Evolutionary conservation across 176 grass and related monocot species (phyloP).

Genomic region (Aechmea fasciata): DNA sequence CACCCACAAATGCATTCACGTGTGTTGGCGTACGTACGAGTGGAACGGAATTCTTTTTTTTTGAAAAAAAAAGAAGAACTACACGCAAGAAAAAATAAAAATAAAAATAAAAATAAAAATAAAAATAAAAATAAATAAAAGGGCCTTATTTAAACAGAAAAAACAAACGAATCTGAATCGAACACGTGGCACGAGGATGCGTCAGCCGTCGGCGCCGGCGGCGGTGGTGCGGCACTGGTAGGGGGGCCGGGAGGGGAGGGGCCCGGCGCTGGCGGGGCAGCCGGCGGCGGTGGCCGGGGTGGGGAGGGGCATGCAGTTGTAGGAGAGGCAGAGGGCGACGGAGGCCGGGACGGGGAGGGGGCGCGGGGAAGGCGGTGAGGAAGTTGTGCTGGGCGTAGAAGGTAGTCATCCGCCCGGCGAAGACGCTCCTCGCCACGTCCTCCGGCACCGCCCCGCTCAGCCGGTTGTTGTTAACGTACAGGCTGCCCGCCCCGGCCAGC

Average conservation of each 20-base stretch:
- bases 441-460: conserved; percentile 49
- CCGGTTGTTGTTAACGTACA: conserved; percentile 82
- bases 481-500: conserved; percentile 33
- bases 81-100: background rate
- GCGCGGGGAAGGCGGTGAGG: conserved; percentile 46
- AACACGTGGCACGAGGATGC: background rate
- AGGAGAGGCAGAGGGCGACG: conserved; percentile 60
- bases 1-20: conserved; percentile 31
- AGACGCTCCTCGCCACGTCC: conserved; percentile 36
- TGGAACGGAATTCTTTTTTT: conserved; percentile 3
- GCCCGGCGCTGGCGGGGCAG: conserved; percentile 57
- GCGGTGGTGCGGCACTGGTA: conserved; percentile 44
- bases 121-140: no score
- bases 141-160: background rate
- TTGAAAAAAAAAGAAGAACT: no score
- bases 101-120: background rate
- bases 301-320: conserved; percentile 76
- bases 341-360: conserved; percentile 41
- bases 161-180: conserved; percentile 18
- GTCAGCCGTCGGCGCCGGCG: conserved; percentile 31
- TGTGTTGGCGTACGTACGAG: conserved; percentile 16
- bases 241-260: conserved; percentile 41
- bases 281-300: conserved; percentile 23
- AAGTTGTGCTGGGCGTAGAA: conserved; percentile 96
- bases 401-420: conserved; percentile 48